Conservation (phyloP, 345 rosid genomes). For the Brassica nigra region DNA sequence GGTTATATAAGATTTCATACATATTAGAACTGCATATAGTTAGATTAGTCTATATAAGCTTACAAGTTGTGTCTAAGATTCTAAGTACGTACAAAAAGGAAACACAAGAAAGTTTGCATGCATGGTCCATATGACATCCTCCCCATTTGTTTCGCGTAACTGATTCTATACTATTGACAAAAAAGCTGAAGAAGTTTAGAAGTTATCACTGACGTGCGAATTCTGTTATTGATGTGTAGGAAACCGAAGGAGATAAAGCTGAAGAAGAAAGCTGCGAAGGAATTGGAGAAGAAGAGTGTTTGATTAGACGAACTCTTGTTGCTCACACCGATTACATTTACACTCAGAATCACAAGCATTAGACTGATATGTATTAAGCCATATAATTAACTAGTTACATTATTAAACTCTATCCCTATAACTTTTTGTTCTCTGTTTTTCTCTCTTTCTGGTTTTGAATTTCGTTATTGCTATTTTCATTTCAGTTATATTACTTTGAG, state of each 20-base stretch:
- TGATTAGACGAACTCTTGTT: constrained; percentile 50
- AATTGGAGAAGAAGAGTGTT: constrained; percentile 59
- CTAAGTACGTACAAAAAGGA: neutral
- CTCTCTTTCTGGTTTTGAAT: neutral
- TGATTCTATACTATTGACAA: neutral
- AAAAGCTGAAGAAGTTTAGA: neutral
- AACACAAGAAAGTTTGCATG: constrained; percentile 1
- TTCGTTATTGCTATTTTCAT: neutral
- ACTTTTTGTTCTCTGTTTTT: neutral
- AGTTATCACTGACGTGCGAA: neutral
- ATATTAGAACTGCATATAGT: neutral
- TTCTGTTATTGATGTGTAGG: constrained; percentile 25
- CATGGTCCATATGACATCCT: constrained; percentile 4
- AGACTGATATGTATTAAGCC: neutral
- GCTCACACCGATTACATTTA: constrained; percentile 59
- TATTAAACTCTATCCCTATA: constrained; percentile 2
- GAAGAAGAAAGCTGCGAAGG: constrained; percentile 51
- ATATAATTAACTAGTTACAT: neutral
- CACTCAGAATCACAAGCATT: constrained; percentile 49
- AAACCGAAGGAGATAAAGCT: constrained; percentile 25
- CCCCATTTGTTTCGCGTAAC: neutral
- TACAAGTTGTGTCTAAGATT: neutral
- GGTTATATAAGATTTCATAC: neutral
- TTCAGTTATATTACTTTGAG: neutral
- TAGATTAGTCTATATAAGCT: constrained; percentile 10